phyloP scores from a whole-genome alignment of 805 yeast genomes.

The Barnettozyma siamensis region DNA sequence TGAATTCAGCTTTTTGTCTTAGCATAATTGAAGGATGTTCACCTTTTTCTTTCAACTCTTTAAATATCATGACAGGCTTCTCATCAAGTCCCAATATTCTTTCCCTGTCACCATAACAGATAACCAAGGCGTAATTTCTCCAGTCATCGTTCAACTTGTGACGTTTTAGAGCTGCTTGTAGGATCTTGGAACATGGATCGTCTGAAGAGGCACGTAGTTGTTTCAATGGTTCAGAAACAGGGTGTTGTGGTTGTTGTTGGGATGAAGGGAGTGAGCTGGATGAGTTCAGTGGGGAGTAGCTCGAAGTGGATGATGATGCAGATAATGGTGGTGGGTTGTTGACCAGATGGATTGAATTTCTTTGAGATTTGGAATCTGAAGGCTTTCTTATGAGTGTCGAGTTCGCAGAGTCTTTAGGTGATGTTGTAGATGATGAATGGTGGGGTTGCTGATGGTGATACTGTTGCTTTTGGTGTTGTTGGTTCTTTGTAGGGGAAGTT shows the following conservation, averaged over 20 bases:
- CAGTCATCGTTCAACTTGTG: slow-evolving; percentile 79
- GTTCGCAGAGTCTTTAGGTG: slow-evolving; percentile 1
- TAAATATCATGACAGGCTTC: slow-evolving; percentile 79
- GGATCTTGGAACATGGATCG: slow-evolving; percentile 83
- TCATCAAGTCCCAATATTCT: slow-evolving; percentile 78
- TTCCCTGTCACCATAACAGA: slow-evolving; percentile 89
- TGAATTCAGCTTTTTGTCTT: slow-evolving; percentile 65
- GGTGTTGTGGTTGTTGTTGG: slow-evolving; percentile 18
- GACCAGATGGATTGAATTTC: slow-evolving; percentile 9
- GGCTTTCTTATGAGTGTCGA: slow-evolving; percentile 3
- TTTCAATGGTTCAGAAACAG: slow-evolving; percentile 61
- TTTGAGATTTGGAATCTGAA: slow-evolving; percentile 8
- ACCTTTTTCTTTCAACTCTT: slow-evolving; percentile 80
- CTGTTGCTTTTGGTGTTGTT: background rate
- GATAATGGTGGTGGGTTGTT: background rate
- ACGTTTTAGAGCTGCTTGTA: slow-evolving; percentile 83
- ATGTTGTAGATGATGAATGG: background rate
- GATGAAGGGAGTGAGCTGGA: background rate
- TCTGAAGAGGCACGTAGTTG: slow-evolving; percentile 82
- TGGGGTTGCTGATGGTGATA: background rate
- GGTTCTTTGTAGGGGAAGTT: slow-evolving; percentile 24
- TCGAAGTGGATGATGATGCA: slow-evolving; percentile 6
- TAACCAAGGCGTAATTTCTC: slow-evolving; percentile 82
- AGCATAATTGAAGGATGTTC: slow-evolving; percentile 89
- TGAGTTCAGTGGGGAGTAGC: background rate